These are phyloP conservation scores for Triangularia verruculosa DNA, from an alignment of 2,329 filamentous ascomycete genomes.

Conservation along the genomic window DNA sequence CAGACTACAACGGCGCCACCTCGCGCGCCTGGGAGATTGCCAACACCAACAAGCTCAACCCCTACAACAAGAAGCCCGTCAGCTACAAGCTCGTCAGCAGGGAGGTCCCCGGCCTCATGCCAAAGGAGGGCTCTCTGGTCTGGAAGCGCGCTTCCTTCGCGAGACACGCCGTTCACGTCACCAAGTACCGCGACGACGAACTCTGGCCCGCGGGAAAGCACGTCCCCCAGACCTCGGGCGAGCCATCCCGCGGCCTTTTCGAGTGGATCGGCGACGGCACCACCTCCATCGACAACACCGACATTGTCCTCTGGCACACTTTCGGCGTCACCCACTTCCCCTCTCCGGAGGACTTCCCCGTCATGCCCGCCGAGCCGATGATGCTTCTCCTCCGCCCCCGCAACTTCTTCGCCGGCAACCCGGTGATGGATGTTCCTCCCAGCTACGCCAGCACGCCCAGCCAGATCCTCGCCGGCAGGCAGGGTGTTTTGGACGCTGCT, in stretches of 20 bases:
- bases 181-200: constrained; percentile 78
- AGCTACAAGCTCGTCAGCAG: constrained; percentile 88
- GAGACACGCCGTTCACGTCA: constrained; percentile 82
- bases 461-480: constrained; percentile 44
- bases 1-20: constrained; percentile 78
- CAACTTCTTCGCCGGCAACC: constrained; percentile 80
- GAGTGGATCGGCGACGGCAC: constrained; percentile 72
- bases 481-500: neutral
- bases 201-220: constrained; percentile 83
- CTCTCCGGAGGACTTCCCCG: constrained; percentile 82
- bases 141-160: constrained; percentile 91
- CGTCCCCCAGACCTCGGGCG: constrained; percentile 82
- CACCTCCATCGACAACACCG: constrained; percentile 71
- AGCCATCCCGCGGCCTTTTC: constrained; percentile 69
- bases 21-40: constrained; percentile 86
- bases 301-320: constrained; percentile 90
- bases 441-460: constrained; percentile 71
- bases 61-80: constrained; percentile 78
- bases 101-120: constrained; percentile 74
- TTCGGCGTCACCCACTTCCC: constrained; percentile 92
- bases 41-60: constrained; percentile 81
- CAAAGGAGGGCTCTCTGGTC: constrained; percentile 76
- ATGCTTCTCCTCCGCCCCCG: constrained; percentile 73
- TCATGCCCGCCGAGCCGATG: constrained; percentile 89
- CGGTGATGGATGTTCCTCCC: constrained; percentile 76